A percentile compares a stretch with the other conserved stretches of the same genome.
Conservation (phyloP, 768 basidiomycete species). For the Pleurotus eryngii region DNA sequence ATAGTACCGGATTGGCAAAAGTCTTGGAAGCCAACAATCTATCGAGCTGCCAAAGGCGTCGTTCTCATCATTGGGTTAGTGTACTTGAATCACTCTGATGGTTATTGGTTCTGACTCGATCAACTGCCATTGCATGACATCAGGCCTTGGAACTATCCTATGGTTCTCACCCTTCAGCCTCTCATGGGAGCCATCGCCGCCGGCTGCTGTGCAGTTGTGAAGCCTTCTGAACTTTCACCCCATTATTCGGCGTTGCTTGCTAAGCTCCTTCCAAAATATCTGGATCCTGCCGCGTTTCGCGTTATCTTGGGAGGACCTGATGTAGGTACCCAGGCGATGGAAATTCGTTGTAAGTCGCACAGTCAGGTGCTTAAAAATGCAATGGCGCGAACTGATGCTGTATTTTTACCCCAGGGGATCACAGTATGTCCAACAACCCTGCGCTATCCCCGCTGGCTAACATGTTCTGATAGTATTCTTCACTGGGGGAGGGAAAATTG, state of each 20-base stretch:
- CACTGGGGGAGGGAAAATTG: constrained; percentile 35
- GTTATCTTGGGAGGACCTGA: constrained; percentile 58
- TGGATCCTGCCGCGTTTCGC: constrained; percentile 45
- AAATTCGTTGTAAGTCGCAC: constrained; percentile 9
- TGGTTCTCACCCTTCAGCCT: constrained; percentile 44
- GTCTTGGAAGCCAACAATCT: constrained; percentile 49
- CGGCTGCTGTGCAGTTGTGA: constrained; percentile 65
- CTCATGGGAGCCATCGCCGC: constrained; percentile 71
- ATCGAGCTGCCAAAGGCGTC: constrained; percentile 59
- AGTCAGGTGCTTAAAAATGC: too few species aligned
- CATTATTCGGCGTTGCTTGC: constrained; percentile 47
- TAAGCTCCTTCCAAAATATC: constrained; percentile 48
- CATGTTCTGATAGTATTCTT: constrained; percentile 9
- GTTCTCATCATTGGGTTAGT: constrained; percentile 58
- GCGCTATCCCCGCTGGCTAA: neutral
- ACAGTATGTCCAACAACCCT: constrained; percentile 16
- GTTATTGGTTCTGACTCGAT: constrained; percentile 7
- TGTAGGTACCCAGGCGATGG: constrained; percentile 52
- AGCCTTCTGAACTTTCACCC: constrained; percentile 62
- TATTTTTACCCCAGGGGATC: constrained; percentile 20
- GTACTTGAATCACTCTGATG: constrained; percentile 4
- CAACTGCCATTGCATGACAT: constrained; percentile 12
- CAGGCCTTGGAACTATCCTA: constrained; percentile 70
- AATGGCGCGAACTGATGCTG: too few species aligned
- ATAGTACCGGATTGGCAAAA: constrained; percentile 41